phyloP scores from a whole-genome alignment of 805 yeast genomes.

The Zygoascus tannicola region DNA sequence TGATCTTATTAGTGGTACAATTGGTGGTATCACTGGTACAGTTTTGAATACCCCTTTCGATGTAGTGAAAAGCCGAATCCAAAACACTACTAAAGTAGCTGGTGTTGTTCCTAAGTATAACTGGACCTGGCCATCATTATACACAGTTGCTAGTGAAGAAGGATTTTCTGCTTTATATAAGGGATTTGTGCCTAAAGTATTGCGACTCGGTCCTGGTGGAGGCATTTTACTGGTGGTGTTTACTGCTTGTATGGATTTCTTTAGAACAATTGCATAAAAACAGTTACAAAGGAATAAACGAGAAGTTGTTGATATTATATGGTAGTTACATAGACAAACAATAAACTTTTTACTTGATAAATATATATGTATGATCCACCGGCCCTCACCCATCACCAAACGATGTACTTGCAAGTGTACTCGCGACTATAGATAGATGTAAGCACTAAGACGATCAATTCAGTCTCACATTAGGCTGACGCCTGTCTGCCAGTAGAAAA shows the following conservation, averaged over 20 bases:
- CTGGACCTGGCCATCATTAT: constrained; percentile 82
- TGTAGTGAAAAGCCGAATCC: constrained; percentile 91
- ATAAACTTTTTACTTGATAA: too few relatives aligned
- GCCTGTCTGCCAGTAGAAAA: constrained; percentile 38
- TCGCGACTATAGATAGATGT: constrained; percentile 21
- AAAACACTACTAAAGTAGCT: constrained; percentile 52
- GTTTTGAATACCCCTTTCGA: constrained; percentile 92
- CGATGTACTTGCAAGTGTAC: constrained; percentile 33
- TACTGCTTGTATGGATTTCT: constrained; percentile 89
- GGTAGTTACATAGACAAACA: too few relatives aligned
- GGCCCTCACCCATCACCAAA: constrained; percentile 42
- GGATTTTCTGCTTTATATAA: constrained; percentile 87
- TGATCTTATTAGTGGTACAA: constrained; percentile 84
- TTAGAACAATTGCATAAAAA: constrained; percentile 29
- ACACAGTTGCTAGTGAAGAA: constrained; percentile 75
- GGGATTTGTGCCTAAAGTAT: constrained; percentile 94
- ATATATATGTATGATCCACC: constrained; percentile 51
- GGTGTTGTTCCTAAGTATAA: constrained; percentile 81
- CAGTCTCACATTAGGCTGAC: constrained; percentile 67
- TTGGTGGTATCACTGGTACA: constrained; percentile 98
- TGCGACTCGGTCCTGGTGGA: constrained; percentile 98
- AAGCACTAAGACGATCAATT: constrained; percentile 54
- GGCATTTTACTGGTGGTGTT: constrained; percentile 96
- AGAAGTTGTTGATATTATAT: too few relatives aligned
- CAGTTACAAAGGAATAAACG: not conserved